Evolutionary conservation across 768 basidiomycete species (phyloP), one percentile per base, ranked within the genome.

Genomic region (Rhodotorula taiwanensis): DNA sequence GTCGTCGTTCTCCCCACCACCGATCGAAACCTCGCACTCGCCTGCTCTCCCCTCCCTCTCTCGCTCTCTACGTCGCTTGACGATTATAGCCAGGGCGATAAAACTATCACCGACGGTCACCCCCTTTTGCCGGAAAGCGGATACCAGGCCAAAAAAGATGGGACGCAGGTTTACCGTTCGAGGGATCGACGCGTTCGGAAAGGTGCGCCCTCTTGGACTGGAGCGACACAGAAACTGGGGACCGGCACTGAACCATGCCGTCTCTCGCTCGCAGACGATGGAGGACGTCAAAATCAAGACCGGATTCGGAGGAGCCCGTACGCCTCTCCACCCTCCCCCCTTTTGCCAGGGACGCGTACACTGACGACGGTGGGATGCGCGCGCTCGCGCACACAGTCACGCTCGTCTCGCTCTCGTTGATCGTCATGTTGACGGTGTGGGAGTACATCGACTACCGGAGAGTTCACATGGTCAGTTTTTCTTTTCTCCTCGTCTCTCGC

Each of bases 261-360:
- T 25, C 30, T 10, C 25, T n/a, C 49, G 21, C 51, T 20, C 45
- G 36, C 72, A 99, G 94, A 99, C 95, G 42, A 89, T 89, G 76
- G 95, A 98, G 75, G 95, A 99, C 80, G 95, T 99, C 67, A 98
- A 98, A 79, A 89, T 99, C 78, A 92, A 92, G 81, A 98, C 95
- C 39, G 84, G 92, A 61, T 72, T 73, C 41, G 72, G 72, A 6
- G 72, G 71, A 18, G 64, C 71, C 90, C 88, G 50, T 93, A 89
- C 70, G 94, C 89, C 70, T 80, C 92, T 36, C 25, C 6, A 71
- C 27, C 43, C 23, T 36, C 34, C 53, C 4, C 28, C 3, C 25
- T 47, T 28, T 9, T 44, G 4, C 27, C 5, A 42, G 6, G 18
- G 16, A 18, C 47, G 11, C 6, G 21, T 33, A 8, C 34, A n/a